Evolutionary conservation across 2,329 filamentous ascomycete genomes (phyloP), one percentile per base, ranked within the genome.

Genomic region (Diaporthe amygdali): DNA sequence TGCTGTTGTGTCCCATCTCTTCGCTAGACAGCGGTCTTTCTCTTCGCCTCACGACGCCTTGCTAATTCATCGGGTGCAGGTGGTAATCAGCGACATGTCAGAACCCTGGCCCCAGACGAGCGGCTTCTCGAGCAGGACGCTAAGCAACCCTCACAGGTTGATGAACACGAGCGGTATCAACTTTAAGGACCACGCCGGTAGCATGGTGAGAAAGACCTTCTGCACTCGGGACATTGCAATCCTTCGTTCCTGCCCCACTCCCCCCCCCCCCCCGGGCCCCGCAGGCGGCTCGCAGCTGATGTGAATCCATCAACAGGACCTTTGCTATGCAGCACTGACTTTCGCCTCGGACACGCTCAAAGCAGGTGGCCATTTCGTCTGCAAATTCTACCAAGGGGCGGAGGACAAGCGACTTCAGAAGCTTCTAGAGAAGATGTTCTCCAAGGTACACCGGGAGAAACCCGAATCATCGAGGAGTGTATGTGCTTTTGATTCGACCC

Each of bases 121-220:
- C 78, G 92, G 92, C 79, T 95, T 93, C 85, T 92, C 90, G 85
- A 92, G 93, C 86, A 94, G 90, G 85, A 97, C 92, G 86, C 89
- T 98, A 90, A 97, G 92, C 96, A 93, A 96, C 90, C 94, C 95
- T 75, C 96, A 97, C 88, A 99, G 96, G 96, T 93, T 99, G 92
- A 97, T 98, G 95, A 99, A 99, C 83, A 98, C 96, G 77, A 97
- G 93, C 84, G 96, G 96, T 70, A 93, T 94, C 78, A 83, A 83
- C 25, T 96, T 97, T 79, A 90, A 91, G 75, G 96, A 99, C 82
- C 96, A 99, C 82, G 92, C 91, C 12, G 94, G 94, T 37, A 98
- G 95, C 83, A 98, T 99, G 94, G 96, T 98, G 84, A 79, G 92
- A 20, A 20, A 37, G 27, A 5, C n/a, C 30, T 22, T 12, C 10